These are phyloP conservation scores for Arachnopeziza araneosa DNA, from an alignment of 2,329 filamentous ascomycete species.

Conservation along the genomic window DNA sequence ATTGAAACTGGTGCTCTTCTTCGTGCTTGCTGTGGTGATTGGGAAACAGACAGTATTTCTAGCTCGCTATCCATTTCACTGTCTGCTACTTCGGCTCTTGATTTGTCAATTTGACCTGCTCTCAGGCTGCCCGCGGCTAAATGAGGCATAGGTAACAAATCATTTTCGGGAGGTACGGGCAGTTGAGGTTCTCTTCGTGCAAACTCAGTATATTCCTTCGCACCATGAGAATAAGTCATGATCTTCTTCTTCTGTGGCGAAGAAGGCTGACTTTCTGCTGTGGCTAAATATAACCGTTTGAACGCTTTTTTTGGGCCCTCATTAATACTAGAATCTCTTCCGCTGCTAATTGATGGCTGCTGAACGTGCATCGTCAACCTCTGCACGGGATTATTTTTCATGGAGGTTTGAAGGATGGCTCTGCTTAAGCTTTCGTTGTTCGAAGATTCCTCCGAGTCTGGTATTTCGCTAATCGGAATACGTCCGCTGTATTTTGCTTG, in stretches of 20 bases:
- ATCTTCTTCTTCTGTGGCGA: neutral
- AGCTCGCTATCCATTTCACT: too few relatives aligned
- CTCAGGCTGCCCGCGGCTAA: too few relatives aligned
- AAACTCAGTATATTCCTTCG: too few relatives aligned
- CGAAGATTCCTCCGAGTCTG: conserved; percentile 2
- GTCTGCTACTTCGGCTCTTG: too few relatives aligned
- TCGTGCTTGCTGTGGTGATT: neutral
- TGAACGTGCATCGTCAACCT: too few relatives aligned
- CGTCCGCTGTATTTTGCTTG: neutral
- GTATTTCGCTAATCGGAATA: neutral
- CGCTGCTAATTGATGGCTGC: too few relatives aligned
- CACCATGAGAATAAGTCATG: neutral
- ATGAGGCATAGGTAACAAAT: too few relatives aligned
- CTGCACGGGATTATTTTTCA: too few relatives aligned
- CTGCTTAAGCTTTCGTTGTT: neutral
- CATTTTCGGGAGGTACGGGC: too few relatives aligned
- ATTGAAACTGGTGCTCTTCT: neutral
- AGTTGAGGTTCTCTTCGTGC: too few relatives aligned
- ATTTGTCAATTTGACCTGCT: too few relatives aligned
- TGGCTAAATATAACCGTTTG: neutral
- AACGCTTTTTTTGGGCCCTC: neutral
- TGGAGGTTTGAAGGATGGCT: neutral
- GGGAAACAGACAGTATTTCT: too few relatives aligned
- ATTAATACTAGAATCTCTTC: neutral
- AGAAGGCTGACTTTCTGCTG: neutral